Conservation (phyloP, 2,329 filamentous ascomycete genomes). For the Colletotrichum lini region DNA sequence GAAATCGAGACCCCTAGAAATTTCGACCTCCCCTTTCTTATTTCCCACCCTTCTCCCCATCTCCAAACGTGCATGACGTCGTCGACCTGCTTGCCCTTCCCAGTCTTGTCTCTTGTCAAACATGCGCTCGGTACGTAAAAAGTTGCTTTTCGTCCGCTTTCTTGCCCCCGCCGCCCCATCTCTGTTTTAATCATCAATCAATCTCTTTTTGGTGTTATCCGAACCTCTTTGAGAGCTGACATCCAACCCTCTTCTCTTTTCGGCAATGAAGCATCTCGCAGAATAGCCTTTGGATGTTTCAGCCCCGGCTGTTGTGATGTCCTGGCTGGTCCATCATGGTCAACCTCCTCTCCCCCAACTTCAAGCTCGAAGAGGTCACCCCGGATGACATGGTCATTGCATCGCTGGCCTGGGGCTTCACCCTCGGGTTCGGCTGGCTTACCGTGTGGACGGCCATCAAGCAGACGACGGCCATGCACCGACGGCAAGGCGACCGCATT, state of each 20-base stretch:
- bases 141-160: background rate
- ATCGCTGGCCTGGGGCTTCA: conserved; percentile 55
- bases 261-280: conserved; percentile 13
- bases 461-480: conserved; percentile 53
- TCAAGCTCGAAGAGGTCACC: conserved; percentile 43
- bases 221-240: background rate
- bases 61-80: conserved; percentile 21
- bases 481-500: conserved; percentile 50
- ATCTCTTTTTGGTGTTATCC: background rate
- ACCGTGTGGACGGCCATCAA: conserved; percentile 55
- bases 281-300: conserved; percentile 16
- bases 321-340: conserved; percentile 34
- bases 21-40: background rate
- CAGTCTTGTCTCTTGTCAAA: background rate
- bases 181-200: too few relatives aligned
- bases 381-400: conserved; percentile 48
- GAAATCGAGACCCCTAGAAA: conserved; percentile 18
- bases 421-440: conserved; percentile 58
- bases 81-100: background rate
- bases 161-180: background rate
- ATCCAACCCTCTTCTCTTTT: background rate
- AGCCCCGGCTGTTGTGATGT: conserved; percentile 32
- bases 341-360: conserved; percentile 43
- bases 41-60: background rate
- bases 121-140: conserved; percentile 18